Conservation (phyloP, 805 yeast genomes). For the Yamadazyma philogaea region DNA sequence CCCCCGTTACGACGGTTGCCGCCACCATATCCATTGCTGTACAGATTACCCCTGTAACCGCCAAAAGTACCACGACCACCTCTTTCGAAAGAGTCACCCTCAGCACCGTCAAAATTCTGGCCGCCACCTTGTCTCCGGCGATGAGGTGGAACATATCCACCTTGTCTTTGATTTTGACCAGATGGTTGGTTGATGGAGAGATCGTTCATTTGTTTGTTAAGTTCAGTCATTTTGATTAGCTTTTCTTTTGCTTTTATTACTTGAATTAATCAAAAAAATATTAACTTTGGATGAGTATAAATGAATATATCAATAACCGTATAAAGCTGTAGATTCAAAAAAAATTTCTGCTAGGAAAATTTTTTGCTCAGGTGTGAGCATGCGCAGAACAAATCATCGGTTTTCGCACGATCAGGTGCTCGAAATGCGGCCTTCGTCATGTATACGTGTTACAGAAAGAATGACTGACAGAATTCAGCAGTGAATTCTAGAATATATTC, state of each 20-base stretch:
- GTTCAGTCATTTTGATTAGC: slow-evolving; percentile 50
- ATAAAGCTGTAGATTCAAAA: slow-evolving; percentile 6
- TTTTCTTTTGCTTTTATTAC: slow-evolving; percentile 9
- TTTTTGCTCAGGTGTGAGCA: slow-evolving; percentile 7
- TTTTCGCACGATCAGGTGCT: neutral
- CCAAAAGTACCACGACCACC: slow-evolving; percentile 17
- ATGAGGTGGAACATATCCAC: slow-evolving; percentile 58
- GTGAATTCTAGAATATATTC: neutral
- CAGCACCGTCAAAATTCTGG: slow-evolving; percentile 10
- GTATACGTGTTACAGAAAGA: neutral
- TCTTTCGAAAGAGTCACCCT: slow-evolving; percentile 13
- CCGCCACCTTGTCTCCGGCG: slow-evolving; percentile 19
- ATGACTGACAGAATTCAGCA: neutral
- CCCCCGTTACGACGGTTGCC: slow-evolving; percentile 16
- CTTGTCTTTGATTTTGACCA: slow-evolving; percentile 12
- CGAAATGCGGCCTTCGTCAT: neutral
- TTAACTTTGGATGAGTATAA: slow-evolving; percentile 10
- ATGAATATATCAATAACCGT: slow-evolving; percentile 12
- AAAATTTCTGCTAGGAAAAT: slow-evolving; percentile 4
- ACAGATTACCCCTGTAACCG: slow-evolving; percentile 11
- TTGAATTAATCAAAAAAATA: neutral
- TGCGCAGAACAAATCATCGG: slow-evolving; percentile 1
- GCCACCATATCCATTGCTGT: slow-evolving; percentile 18
- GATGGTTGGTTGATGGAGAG: slow-evolving; percentile 43
- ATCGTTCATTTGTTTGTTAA: slow-evolving; percentile 55